Percentiles rank a stretch among this genome's conserved stretches.
Evolutionary conservation across 78 protist species (phyloP).

Genomic region (Guillardia theta): DNA sequence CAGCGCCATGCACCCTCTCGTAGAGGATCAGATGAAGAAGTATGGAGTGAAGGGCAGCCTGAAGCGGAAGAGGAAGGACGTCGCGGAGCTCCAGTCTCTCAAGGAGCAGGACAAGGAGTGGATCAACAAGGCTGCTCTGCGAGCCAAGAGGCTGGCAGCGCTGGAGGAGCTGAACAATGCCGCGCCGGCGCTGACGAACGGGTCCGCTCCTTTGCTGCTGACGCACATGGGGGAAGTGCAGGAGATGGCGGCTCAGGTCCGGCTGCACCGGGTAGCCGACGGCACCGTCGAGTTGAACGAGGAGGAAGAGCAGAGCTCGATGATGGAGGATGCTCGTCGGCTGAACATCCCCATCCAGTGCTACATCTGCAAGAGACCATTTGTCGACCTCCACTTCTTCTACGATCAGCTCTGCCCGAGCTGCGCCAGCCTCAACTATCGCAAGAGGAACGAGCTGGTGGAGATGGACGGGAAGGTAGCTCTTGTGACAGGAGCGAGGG

Average conservation of each 20-base stretch:
- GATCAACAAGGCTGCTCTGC: neutral
- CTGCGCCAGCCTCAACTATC: conserved; percentile 67
- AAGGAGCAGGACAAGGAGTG: conserved; percentile 18
- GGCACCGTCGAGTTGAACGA: neutral
- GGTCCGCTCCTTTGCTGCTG: neutral
- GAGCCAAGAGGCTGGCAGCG: neutral
- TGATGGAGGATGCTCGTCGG: neutral
- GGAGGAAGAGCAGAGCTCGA: neutral
- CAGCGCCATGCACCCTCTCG: neutral
- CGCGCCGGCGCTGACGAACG: neutral
- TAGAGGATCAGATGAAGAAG: neutral
- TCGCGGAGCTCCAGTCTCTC: neutral
- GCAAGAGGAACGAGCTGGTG: conserved; percentile 44
- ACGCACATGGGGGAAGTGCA: conserved; percentile 9
- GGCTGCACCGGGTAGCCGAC: neutral
- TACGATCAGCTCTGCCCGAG: conserved; percentile 68
- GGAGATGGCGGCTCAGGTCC: neutral
- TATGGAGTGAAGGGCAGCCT: neutral
- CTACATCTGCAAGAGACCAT: conserved; percentile 55
- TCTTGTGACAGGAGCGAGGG: conserved; percentile 70
- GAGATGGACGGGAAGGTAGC: conserved; percentile 53
- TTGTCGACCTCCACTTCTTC: conserved; percentile 49
- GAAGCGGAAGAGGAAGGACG: neutral
- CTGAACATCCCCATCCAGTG: conserved; percentile 44
- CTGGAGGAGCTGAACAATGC: neutral